Base-by-base conservation (phyloP, 768 basidiomycete genomes). In the Boletellus ananas region DNA sequence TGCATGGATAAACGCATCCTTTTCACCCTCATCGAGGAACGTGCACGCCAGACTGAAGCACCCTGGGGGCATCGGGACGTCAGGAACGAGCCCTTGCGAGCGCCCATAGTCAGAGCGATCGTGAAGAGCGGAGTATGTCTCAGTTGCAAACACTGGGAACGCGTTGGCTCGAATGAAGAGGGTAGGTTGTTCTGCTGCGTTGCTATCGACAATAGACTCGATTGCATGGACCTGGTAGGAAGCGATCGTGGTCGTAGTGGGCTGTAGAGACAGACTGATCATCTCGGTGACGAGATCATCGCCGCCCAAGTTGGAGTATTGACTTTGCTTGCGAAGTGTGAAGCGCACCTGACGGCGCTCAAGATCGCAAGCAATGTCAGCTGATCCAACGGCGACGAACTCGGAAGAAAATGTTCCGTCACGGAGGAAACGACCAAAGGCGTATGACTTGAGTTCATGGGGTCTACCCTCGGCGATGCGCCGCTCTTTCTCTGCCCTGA, bases 351-450 rank as follows among this genome's bases (percentile, higher is more conserved):
- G 51, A 34, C 52, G 63, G 12, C 52, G 62, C 41, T 70, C 67
- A 42, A 71, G 48, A 56, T 74, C 68, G 58, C 72, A 73, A 51
- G 70, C 62, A 52, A 74, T 62, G 29, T 60, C 55, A 39, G 69
- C 59, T 27, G 39, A 33, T 42, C 67, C 71, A 35, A 50, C 38
- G 17, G 52, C 57, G 16, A 53, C 45, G 6, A 62, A 56, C 49
- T 74, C 70, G 10, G 65, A 51, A 17, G 70, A 67, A 51, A 73
- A 73, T 2, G 61, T 53, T 1, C 65, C 67, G 29, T 74, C 70
- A 8, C 41, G 6, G 34, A 65, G 66, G 43, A 73, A 70, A 12
- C 63, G 73, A 1, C 72, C 72, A 43, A 73, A 72, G 7, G 62
- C 61, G 31, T 60, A 72, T 9, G 54, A 54, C 4, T 34, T 36